phyloP scores from a whole-genome alignment of 441 rosid genomes.

The Erysimum cheiri region DNA sequence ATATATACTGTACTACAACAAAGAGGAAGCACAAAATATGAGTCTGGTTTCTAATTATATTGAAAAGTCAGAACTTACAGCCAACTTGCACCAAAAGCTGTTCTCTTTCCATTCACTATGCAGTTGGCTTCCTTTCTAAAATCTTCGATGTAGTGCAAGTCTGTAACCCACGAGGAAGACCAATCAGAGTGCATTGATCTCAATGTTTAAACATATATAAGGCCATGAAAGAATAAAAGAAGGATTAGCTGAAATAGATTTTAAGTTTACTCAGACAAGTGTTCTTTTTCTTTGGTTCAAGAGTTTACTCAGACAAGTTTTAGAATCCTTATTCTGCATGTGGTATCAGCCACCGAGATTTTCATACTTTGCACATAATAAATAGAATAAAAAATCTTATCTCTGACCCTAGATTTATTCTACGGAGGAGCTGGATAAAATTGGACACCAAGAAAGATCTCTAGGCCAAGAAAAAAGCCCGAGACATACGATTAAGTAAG shows the following conservation, averaged over 20 bases:
- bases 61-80: constrained; percentile 26
- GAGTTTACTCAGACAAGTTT: not conserved
- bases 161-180: constrained; percentile 9
- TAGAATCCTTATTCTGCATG: not conserved
- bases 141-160: constrained; percentile 17
- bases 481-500: constrained; percentile 4
- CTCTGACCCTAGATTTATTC: no score
- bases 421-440: no score
- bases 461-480: not conserved
- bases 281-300: no score
- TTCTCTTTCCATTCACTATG: constrained; percentile 10
- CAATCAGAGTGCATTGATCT: constrained; percentile 9
- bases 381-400: not conserved
- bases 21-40: constrained; percentile 11
- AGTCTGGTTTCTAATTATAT: constrained; percentile 14
- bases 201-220: not conserved
- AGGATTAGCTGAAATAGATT: constrained; percentile 3
- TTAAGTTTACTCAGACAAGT: not conserved
- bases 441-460: not conserved
- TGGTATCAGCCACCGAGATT: not conserved
- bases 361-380: not conserved
- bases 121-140: constrained; percentile 23
- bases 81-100: constrained; percentile 28
- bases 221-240: not conserved
- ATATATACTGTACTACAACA: not conserved